Conservation (phyloP, 768 basidiomycete species). For the Coprinellus micaceus region DNA sequence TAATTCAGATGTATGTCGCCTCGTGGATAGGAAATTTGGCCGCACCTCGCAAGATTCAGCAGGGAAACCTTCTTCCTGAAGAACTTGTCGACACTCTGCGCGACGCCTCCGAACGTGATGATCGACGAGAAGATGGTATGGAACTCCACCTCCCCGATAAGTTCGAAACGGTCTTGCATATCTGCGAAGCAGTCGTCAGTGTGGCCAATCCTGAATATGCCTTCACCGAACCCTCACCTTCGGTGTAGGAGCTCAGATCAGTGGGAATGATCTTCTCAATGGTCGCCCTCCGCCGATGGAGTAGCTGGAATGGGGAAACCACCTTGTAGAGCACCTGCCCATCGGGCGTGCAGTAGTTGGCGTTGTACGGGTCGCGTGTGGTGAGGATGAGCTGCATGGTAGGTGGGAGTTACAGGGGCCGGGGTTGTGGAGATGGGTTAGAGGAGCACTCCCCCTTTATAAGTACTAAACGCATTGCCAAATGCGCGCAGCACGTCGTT, state of each 20-base stretch:
- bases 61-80: constrained; percentile 19
- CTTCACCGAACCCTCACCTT: no score
- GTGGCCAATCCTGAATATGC: no score
- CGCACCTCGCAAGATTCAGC: constrained; percentile 15
- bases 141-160: constrained; percentile 16
- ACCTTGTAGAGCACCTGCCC: constrained; percentile 22
- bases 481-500: no score
- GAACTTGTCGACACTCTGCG: constrained; percentile 6
- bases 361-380: constrained; percentile 16
- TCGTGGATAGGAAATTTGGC: not conserved
- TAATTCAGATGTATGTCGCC: no score
- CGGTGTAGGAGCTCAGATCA: no score
- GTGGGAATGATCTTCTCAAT: constrained; percentile 11
- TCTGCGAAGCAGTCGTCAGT: not conserved
- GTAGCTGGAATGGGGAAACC: constrained; percentile 10
- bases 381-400: constrained; percentile 23
- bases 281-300: constrained; percentile 7
- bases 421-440: no score
- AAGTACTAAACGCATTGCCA: no score
- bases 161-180: constrained; percentile 10
- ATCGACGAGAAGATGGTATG: constrained; percentile 7
- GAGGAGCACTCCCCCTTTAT: no score
- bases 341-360: constrained; percentile 17
- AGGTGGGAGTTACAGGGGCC: no score
- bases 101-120: constrained; percentile 9